Conservation (phyloP, 2,329 filamentous ascomycete species). For the Lachnum nothofagi region DNA sequence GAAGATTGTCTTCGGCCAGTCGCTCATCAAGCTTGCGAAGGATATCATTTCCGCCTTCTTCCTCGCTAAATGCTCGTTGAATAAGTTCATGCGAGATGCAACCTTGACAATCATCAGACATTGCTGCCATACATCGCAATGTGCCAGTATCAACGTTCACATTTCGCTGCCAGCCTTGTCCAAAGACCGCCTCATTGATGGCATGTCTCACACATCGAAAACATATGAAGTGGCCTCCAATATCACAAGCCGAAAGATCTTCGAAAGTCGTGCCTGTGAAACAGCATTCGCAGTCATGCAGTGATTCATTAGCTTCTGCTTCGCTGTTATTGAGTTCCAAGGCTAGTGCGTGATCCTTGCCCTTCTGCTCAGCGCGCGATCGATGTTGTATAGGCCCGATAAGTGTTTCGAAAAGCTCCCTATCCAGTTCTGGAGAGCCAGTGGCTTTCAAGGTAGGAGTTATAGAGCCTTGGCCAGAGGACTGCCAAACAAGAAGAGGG, state of each 20-base stretch:
- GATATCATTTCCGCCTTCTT: constrained; percentile 65
- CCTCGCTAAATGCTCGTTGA: constrained; percentile 64
- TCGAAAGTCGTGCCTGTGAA: constrained; percentile 68
- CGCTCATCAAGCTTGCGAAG: constrained; percentile 73
- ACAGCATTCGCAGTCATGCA: constrained; percentile 73
- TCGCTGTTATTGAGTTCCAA: constrained; percentile 52
- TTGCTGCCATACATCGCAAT: constrained; percentile 75
- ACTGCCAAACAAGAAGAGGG: constrained; percentile 58
- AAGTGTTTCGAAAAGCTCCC: constrained; percentile 55
- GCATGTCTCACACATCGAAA: constrained; percentile 78
- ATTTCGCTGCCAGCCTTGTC: constrained; percentile 82
- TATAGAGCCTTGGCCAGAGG: constrained; percentile 50
- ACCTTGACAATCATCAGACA: constrained; percentile 66
- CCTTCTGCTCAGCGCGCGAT: constrained; percentile 41
- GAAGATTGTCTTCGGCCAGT: constrained; percentile 68
- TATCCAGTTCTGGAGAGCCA: constrained; percentile 58
- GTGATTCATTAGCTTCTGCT: constrained; percentile 51
- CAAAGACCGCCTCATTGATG: constrained; percentile 82
- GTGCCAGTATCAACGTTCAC: constrained; percentile 69
- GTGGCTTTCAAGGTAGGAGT: constrained; percentile 61
- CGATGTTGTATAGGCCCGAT: constrained; percentile 48
- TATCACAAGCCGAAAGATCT: constrained; percentile 66
- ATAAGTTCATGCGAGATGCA: constrained; percentile 66
- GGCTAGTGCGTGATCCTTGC: constrained; percentile 50
- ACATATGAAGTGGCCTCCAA: constrained; percentile 67